Conservation (phyloP, 176 grass and related monocot genomes). For the Ananas comosus region DNA sequence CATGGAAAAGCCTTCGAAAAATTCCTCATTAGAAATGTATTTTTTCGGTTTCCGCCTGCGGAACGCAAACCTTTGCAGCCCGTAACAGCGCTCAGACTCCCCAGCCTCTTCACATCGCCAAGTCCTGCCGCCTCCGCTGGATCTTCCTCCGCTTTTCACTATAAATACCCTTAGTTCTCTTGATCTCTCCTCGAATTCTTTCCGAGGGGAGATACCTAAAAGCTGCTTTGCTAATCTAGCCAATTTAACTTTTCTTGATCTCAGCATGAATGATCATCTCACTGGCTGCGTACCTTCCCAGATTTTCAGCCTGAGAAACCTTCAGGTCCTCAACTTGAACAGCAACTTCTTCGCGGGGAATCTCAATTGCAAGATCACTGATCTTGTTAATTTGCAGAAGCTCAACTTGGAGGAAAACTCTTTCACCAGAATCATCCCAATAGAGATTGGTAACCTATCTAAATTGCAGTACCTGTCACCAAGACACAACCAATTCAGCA, state of each 20-base stretch:
- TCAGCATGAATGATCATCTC: constrained; percentile 13
- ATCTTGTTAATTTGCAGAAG: constrained; percentile 13
- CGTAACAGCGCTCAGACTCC: background rate
- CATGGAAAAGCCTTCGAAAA: background rate
- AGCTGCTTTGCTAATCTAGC: constrained; percentile 12
- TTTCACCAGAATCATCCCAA: constrained; percentile 4
- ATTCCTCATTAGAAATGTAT: background rate
- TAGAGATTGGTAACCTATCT: constrained; percentile 14
- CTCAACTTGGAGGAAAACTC: constrained; percentile 10
- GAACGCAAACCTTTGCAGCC: constrained; percentile 6
- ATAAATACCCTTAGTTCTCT: background rate
- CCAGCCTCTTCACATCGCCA: background rate
- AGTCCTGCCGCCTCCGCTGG: background rate
- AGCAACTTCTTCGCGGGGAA: constrained; percentile 6
- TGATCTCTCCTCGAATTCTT: background rate
- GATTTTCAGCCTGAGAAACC: constrained; percentile 14
- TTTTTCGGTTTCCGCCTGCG: constrained; percentile 13
- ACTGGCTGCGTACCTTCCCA: constrained; percentile 13
- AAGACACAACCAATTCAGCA: no score
- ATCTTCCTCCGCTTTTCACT: background rate
- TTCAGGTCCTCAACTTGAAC: constrained; percentile 4
- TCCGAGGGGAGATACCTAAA: constrained; percentile 14
- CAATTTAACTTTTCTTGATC: constrained; percentile 11
- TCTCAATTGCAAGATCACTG: constrained; percentile 1
- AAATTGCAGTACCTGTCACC: background rate